Base-by-base conservation (phyloP, 768 basidiomycete species). In the Sporobolomyces pararoseus region DNA sequence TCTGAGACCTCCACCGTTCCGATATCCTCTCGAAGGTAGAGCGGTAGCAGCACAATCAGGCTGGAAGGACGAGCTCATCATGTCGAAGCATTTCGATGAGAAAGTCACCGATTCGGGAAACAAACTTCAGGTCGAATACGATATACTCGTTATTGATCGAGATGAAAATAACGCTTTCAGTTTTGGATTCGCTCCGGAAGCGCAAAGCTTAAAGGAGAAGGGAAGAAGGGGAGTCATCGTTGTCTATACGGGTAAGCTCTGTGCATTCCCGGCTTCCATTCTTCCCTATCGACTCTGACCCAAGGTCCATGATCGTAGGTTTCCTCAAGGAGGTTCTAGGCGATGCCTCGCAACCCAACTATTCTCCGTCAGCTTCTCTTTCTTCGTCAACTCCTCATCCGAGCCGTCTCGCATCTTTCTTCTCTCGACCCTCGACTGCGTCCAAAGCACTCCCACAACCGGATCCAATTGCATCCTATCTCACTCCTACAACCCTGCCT, bases 81-180 rank as follows among this genome's bases (percentile, higher is more conserved):
- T 70, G 37, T 19, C 69, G 23, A 70, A 70, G 42, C 75, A 57
- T 14, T 32, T 47, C 54, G 63, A 75, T 6, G 87, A 88, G 70
- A 78, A 82, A 27, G 84, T 88, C 52, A 5, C 37, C 3, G n/a
- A 47, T 21, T 7, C 4, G 17, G 27, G 17, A 10, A 37, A 16
- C 3, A 5, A 16, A 46, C 81, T 89, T 14, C 91, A 91, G 0
- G 90, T 91, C 34, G 92, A 92, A 0, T 98, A 94, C 78, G 89
- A 90, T 39, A 81, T 99, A 9, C 83, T 99, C 51, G 79, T 99
- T n/a, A 86, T 95, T 53, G 90, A 97, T 59, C 86, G 87, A 69
- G 87, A 90, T 1, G 88, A 90, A 68, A 84, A 86, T 13, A 99
- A 97, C 76, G 95, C 96, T 1, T 96, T 99, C 79, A 90, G 89